phyloP scores from a whole-genome alignment of 2,329 filamentous ascomycete species.

The Fusarium praegraminearum region DNA sequence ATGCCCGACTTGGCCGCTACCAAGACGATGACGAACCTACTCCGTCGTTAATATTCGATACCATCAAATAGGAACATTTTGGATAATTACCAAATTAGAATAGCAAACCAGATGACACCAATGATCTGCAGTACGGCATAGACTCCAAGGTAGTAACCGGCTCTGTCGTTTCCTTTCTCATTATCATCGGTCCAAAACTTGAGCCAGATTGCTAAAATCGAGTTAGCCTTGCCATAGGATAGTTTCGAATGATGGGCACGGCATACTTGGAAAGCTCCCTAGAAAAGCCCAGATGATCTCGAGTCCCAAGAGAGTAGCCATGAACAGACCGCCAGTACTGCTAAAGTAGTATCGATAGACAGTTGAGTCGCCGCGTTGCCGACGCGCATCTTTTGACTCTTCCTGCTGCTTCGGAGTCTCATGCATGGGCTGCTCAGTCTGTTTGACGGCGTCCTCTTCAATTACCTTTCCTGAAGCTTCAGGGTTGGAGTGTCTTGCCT shows the following conservation, averaged over 20 bases:
- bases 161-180: not conserved
- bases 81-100: conserved; percentile 38
- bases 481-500: not conserved
- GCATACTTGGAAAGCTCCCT: conserved; percentile 49
- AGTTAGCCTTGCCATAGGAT: not conserved
- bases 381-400: conserved; percentile 36
- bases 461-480: too few relatives aligned
- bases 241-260: fast-evolving
- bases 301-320: conserved; percentile 39
- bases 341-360: conserved; percentile 50
- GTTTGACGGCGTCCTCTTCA: not conserved
- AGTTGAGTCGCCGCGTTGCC: conserved; percentile 48
- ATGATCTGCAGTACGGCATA: conserved; percentile 44
- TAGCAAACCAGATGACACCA: conserved; percentile 38
- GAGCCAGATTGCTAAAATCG: conserved; percentile 49
- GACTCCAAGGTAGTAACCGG: conserved; percentile 45
- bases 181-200: conserved; percentile 49
- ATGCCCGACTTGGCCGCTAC: conserved; percentile 47
- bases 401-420: not conserved
- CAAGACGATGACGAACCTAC: conserved; percentile 48
- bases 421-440: conserved; percentile 15
- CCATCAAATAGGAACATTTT: not conserved
- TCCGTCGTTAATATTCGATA: not conserved
- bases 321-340: conserved; percentile 45
- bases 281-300: conserved; percentile 47